Evolutionary conservation across 164 flowering plant species (phyloP), one percentile per base, ranked within the genome.

Genomic region (Platanus orientalis): DNA sequence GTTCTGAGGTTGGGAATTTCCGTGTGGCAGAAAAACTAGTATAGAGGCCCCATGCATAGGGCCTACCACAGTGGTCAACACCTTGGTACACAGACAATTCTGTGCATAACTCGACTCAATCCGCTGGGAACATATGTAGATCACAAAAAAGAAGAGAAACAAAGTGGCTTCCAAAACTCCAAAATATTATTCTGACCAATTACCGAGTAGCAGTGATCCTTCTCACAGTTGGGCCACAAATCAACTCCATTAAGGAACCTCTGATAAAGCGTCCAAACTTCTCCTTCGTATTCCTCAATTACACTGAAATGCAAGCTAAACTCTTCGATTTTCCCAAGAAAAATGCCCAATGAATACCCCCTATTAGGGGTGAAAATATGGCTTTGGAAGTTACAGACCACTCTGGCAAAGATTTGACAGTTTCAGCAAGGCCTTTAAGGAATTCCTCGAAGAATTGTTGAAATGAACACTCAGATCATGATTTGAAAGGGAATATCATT

Each of bases 201-300:
- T 83, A n/a, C 67, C 1, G 97, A 95, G 66, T 87, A 94, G 80
- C 92, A 89, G 70, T 89, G 98, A 74, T 90, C 91, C 54, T 69
- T 61, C 27, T 84, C 95, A 51, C 90, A 90, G 73, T 80, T 80
- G 23, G 95, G 89, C 93, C 96, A 94, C 60, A 82, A 78, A 57
- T 69, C 54, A 17, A 61, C 66, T 0, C 72, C 75, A 57, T 34
- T 61, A n/a, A 52, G 60, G 56, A 60, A 64, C 24, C 56, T 67
- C 50, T 61, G 64, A 57, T 90, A 96, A 29, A 79, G 87, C 57
- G 72, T 76, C 90, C 90, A 90, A 42, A 90, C 76, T 79, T 81
- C 81, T 3, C 67, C 27, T 24, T 93, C 81, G 57, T 90, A 92
- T 58, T 73, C 79, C 73, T 90, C 95, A 34, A 72, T 69, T 56